Conservation (phyloP, 108 stramenopile genomes). For the Cyclotella atomus region DNA sequence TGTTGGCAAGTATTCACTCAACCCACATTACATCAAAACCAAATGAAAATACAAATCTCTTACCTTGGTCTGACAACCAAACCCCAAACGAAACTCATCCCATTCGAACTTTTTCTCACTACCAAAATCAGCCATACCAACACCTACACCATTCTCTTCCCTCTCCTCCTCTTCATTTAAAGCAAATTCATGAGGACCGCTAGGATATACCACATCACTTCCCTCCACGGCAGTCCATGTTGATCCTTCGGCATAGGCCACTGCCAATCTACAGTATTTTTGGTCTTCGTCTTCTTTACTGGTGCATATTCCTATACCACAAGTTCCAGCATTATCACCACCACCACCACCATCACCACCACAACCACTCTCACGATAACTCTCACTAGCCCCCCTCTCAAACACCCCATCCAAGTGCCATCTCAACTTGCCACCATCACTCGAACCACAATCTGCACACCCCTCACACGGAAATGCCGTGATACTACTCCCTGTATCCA, state of each 20-base stretch:
- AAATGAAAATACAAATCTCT: not conserved
- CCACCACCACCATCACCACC: not conserved
- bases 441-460: constrained; percentile 73
- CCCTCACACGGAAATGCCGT: constrained; percentile 92
- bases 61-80: constrained; percentile 91
- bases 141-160: constrained; percentile 21
- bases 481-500: constrained; percentile 87
- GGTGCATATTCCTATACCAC: too few relatives aligned
- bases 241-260: constrained; percentile 63
- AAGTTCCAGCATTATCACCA: not conserved
- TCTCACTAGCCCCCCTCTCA: constrained; percentile 32
- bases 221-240: constrained; percentile 68
- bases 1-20: not conserved
- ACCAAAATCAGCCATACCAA: constrained; percentile 19
- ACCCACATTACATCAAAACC: not conserved
- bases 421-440: constrained; percentile 3
- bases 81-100: constrained; percentile 70
- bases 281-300: not conserved
- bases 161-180: constrained; percentile 3
- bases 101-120: constrained; percentile 27
- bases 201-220: constrained; percentile 57
- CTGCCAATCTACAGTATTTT: constrained; percentile 22
- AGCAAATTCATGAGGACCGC: constrained; percentile 36
- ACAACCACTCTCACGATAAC: constrained; percentile 35
- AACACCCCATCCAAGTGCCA: constrained; percentile 83